Evolutionary conservation across 2,329 filamentous ascomycete species (phyloP), one percentile per base, ranked within the genome.

Genomic region (Fusarium secorum): DNA sequence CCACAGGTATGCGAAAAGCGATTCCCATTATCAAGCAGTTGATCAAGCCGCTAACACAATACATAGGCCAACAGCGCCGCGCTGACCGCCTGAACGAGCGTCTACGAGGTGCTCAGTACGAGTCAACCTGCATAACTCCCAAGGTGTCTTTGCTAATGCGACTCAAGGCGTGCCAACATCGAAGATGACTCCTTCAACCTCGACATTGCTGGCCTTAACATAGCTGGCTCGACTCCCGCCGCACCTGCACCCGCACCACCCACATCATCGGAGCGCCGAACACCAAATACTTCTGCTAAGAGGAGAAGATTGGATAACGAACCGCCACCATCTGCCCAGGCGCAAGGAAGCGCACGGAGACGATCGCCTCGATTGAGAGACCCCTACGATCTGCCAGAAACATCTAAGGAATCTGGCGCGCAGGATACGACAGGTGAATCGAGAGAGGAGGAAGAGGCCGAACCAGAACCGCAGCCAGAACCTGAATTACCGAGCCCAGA

Each of bases 21-120:
- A 11, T 22, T 3, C 18, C 13, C 36, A 36, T 41, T 7, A 48
- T 30, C n/a, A 22, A 32, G 11, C 15, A 14, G 3, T 24, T 17
- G 22, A 46, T 14, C 18, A 15, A 10, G 14, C 20, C 10, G 20
- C 61, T 74, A 66, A 74, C 46, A 59, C n/a, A 17, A 38, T 0
- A 9, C 22, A 36, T 26, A 79, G 80, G 78, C 68, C 78, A 78
- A 57, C 78, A 81, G 87, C 85, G 84, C 76, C 87, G 89, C 72
- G 86, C 88, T 73, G 88, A 89, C 77, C 87, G 88, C 75, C 85
- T 90, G 81, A 87, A 88, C 69, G 85, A 89, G 81, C 88, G 89
- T 76, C 86, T 91, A 77, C 88, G 89, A 68, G 89, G 89, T 67
- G 88, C 89, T 44, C 87, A 88, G 88, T 90, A 83, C n/a, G n/a